These are phyloP conservation scores for Kurtzmaniella quercitrusa DNA, from an alignment of 1,139 yeast species.

Conservation along the genomic window DNA sequence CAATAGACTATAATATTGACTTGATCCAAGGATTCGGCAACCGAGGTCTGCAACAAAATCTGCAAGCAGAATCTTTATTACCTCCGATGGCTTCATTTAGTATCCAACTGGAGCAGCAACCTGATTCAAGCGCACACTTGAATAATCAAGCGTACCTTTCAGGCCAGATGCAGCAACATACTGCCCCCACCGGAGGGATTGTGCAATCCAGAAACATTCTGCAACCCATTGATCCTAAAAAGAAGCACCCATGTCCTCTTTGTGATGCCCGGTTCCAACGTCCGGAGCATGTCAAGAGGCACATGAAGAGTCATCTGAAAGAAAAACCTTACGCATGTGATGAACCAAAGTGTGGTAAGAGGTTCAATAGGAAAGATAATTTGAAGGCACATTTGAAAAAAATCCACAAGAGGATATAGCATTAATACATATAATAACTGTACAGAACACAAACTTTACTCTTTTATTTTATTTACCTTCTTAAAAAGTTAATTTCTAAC, in stretches of 20 bases:
- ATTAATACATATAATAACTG: constrained; percentile 6
- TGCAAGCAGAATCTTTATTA: constrained; percentile 15
- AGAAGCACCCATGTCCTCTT: constrained; percentile 72
- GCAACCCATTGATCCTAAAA: constrained; percentile 48
- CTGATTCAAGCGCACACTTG: background rate
- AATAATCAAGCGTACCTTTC: background rate
- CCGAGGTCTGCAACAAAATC: background rate
- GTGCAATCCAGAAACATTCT: constrained; percentile 6
- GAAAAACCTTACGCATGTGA: constrained; percentile 84
- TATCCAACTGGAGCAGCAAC: constrained; percentile 8
- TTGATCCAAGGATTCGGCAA: constrained; percentile 1
- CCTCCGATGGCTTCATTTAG: constrained; percentile 41
- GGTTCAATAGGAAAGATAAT: constrained; percentile 70
- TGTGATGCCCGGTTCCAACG: constrained; percentile 76
- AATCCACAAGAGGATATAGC: constrained; percentile 38
- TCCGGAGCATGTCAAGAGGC: constrained; percentile 90
- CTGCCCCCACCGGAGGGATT: background rate
- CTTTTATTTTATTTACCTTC: constrained; percentile 1
- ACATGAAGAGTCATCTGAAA: constrained; percentile 79
- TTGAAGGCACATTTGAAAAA: constrained; percentile 67
- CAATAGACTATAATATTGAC: background rate
- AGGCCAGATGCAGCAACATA: background rate
- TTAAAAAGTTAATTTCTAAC: constrained; percentile 20
- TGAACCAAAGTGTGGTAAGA: constrained; percentile 66
- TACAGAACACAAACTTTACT: too few relatives aligned